phyloP scores from a whole-genome alignment of 331 rosid species.

The Cydonia oblonga region DNA sequence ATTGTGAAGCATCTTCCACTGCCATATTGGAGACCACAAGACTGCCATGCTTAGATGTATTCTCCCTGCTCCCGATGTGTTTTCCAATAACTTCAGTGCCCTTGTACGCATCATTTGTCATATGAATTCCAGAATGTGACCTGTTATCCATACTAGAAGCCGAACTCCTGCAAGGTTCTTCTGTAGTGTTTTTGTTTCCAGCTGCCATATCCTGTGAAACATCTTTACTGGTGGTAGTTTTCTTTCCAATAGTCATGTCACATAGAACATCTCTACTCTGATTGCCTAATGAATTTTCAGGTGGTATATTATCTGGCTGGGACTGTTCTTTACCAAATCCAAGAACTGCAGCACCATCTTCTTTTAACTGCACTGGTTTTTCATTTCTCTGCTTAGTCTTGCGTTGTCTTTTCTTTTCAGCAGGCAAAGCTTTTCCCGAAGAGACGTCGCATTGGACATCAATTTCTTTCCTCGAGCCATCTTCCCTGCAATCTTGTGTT shows the following conservation, averaged over 20 bases:
- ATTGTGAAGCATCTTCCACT: slow-evolving; percentile 25
- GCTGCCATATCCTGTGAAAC: neutral
- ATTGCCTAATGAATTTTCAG: slow-evolving; percentile 11
- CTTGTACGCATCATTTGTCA: slow-evolving; percentile 15
- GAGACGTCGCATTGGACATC: neutral
- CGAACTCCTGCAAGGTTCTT: slow-evolving; percentile 4
- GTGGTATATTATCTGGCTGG: slow-evolving; percentile 12
- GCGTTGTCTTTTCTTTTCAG: neutral
- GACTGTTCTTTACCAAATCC: slow-evolving; percentile 13
- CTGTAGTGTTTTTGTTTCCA: slow-evolving; percentile 5
- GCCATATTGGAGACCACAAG: neutral
- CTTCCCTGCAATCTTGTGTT: neutral
- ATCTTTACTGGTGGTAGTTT: neutral
- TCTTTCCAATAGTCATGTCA: neutral
- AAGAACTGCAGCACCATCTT: neutral
- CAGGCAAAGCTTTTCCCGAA: neutral
- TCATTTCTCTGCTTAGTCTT: neutral
- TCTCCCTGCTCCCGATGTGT: neutral
- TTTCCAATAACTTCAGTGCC: slow-evolving; percentile 28
- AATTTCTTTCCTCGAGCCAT: neutral
- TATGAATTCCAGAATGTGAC: slow-evolving; percentile 19
- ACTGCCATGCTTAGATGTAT: neutral
- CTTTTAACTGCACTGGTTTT: neutral
- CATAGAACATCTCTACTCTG: slow-evolving; percentile 16
- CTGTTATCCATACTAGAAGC: slow-evolving; percentile 18